Evolutionary conservation across 2,329 filamentous ascomycete genomes (phyloP).

Genomic region (Podosphaera leucotricha): DNA sequence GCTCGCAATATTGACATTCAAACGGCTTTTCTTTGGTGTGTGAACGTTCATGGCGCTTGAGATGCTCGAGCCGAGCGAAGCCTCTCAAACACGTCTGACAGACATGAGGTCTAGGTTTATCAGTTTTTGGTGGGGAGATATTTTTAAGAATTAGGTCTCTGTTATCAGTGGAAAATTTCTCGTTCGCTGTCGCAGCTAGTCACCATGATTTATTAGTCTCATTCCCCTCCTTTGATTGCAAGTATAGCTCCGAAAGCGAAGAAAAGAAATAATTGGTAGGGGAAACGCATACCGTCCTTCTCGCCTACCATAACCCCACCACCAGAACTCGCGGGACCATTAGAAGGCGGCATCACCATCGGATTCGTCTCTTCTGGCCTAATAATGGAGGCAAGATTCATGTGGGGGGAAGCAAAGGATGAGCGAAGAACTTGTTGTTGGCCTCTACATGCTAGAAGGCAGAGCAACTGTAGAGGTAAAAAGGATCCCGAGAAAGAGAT

Average conservation of each 20-base stretch:
- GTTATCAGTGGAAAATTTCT: constrained; percentile 10
- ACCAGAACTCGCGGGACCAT: neutral
- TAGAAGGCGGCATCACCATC: too few species aligned
- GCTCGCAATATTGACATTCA: constrained; percentile 78
- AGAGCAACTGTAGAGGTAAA: too few species aligned
- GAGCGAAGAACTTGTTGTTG: too few species aligned
- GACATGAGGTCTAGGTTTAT: constrained; percentile 88
- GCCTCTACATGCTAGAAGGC: too few species aligned
- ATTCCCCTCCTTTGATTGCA: neutral
- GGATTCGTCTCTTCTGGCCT: too few species aligned
- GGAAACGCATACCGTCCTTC: constrained; percentile 2
- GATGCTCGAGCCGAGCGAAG: constrained; percentile 82
- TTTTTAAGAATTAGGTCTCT: constrained; percentile 1
- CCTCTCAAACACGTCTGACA: constrained; percentile 79
- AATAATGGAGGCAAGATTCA: too few species aligned
- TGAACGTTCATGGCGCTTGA: constrained; percentile 94
- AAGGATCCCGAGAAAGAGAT: too few species aligned
- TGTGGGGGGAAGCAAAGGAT: too few species aligned
- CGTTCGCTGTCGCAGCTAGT: constrained; percentile 4
- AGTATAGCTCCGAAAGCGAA: neutral
- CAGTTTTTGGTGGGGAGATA: constrained; percentile 70
- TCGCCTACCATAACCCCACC: neutral
- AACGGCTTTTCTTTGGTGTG: constrained; percentile 97
- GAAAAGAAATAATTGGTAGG: constrained; percentile 3
- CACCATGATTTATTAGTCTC: constrained; percentile 3